These are phyloP conservation scores for Aquanectria penicillioides DNA, from an alignment of 2,329 filamentous ascomycete species.

Conservation along the genomic window DNA sequence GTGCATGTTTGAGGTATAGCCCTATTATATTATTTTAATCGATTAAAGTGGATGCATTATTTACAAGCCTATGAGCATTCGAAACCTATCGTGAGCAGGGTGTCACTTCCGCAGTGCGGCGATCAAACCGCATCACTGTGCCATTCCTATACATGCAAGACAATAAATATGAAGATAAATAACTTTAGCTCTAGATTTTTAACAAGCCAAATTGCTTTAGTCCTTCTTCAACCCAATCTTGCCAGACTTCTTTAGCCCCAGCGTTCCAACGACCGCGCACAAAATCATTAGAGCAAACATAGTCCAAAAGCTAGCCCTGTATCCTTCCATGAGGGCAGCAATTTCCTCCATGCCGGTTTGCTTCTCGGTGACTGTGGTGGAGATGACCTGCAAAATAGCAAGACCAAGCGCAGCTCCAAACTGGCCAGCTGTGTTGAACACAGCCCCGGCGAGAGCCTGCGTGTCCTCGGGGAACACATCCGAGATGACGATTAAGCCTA, in stretches of 20 bases:
- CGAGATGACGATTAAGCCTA: constrained; percentile 63
- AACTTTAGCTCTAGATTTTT: too few species aligned
- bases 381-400: constrained; percentile 58
- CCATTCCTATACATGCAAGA: too few species aligned
- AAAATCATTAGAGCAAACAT: constrained; percentile 56
- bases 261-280: constrained; percentile 47
- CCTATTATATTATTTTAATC: too few species aligned
- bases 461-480: constrained; percentile 63
- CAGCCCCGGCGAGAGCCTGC: constrained; percentile 67
- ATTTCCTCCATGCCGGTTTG: constrained; percentile 34
- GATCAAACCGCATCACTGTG: too few species aligned
- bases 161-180: too few species aligned
- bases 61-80: too few species aligned
- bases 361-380: constrained; percentile 48
- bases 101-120: too few species aligned
- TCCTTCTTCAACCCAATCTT: constrained; percentile 57
- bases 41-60: too few species aligned
- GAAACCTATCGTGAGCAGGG: too few species aligned
- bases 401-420: constrained; percentile 66
- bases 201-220: too few species aligned
- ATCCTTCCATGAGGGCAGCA: constrained; percentile 55
- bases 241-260: constrained; percentile 53
- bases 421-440: constrained; percentile 68
- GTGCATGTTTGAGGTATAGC: too few species aligned
- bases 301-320: constrained; percentile 59